A percentile compares a stretch with the other conserved stretches of the same genome.
phyloP scores from a whole-genome alignment of 768 basidiomycete genomes.

The Lepiota venenata region DNA sequence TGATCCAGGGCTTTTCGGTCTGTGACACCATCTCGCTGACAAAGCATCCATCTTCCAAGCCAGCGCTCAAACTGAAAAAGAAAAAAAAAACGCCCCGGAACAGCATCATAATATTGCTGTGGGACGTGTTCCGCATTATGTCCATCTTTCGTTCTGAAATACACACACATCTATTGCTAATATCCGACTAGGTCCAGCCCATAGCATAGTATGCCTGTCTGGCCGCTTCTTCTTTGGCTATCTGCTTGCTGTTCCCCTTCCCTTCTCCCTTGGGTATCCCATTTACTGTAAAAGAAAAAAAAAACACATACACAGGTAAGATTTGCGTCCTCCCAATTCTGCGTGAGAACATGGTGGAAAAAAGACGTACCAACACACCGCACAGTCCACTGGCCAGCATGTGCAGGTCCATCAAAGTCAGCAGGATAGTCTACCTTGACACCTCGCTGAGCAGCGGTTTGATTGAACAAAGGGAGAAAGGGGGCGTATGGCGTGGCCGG shows the following conservation, averaged over 20 bases:
- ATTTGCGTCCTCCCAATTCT: neutral
- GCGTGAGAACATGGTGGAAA: slow-evolving; percentile 7
- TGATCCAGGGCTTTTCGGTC: slow-evolving; percentile 14
- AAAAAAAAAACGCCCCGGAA: no score
- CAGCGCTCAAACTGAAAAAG: neutral
- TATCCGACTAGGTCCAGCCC: slow-evolving; percentile 56
- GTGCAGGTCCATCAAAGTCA: slow-evolving; percentile 59
- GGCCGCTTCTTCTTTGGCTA: slow-evolving; percentile 77
- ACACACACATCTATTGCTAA: neutral
- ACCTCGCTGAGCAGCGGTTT: slow-evolving; percentile 64
- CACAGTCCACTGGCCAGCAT: slow-evolving; percentile 65
- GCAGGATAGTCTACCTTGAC: slow-evolving; percentile 60
- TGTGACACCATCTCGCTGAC: slow-evolving; percentile 5
- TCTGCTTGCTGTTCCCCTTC: slow-evolving; percentile 64
- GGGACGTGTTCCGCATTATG: no score
- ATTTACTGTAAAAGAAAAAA: slow-evolving; percentile 46
- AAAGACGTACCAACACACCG: slow-evolving; percentile 62
- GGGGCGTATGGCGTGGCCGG: slow-evolving; percentile 63
- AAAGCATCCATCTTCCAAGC: slow-evolving; percentile 3
- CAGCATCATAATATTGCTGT: neutral
- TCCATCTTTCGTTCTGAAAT: neutral
- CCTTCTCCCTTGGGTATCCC: slow-evolving; percentile 67
- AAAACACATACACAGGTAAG: slow-evolving; percentile 5
- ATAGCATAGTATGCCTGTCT: slow-evolving; percentile 66
- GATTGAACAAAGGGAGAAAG: slow-evolving; percentile 72